These are phyloP conservation scores for Cercophora scortea DNA, from an alignment of 495 filamentous ascomycete genomes.

Conservation along the genomic window DNA sequence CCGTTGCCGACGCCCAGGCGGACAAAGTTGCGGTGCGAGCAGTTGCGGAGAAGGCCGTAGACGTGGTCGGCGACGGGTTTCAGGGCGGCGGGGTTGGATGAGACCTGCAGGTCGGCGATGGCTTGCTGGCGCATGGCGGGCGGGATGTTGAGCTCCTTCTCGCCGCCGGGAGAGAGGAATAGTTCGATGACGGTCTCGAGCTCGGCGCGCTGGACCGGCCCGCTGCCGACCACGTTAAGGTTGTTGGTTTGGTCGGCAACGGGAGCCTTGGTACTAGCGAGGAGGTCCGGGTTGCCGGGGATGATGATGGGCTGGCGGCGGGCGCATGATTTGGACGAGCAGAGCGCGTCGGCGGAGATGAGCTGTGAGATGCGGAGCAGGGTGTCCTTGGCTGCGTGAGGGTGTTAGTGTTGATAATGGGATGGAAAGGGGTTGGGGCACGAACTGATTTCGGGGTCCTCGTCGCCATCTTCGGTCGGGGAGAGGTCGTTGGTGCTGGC, in stretches of 20 bases:
- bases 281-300: constrained; percentile 2
- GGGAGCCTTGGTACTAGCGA: not conserved
- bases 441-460: constrained; percentile 18
- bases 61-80: constrained; percentile 32
- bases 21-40: constrained; percentile 44
- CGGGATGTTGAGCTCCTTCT: constrained; percentile 37
- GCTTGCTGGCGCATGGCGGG: constrained; percentile 21
- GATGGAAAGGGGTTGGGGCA: constrained; percentile 1
- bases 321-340: constrained; percentile 15
- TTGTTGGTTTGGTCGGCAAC: no score
- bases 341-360: constrained; percentile 22
- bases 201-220: constrained; percentile 16
- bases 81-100: constrained; percentile 21
- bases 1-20: constrained; percentile 37
- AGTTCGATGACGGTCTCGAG: constrained; percentile 27
- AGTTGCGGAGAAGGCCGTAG: constrained; percentile 39
- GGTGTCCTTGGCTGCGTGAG: constrained; percentile 17
- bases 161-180: constrained; percentile 26
- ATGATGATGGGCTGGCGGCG: not conserved
- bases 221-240: constrained; percentile 2
- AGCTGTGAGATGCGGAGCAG: constrained; percentile 27
- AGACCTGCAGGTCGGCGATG: constrained; percentile 18
- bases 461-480: not conserved
- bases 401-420: not conserved
- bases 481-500: not conserved